These are phyloP conservation scores for Alternaria brassicae DNA, from an alignment of 2,329 filamentous ascomycete species.

Conservation along the genomic window DNA sequence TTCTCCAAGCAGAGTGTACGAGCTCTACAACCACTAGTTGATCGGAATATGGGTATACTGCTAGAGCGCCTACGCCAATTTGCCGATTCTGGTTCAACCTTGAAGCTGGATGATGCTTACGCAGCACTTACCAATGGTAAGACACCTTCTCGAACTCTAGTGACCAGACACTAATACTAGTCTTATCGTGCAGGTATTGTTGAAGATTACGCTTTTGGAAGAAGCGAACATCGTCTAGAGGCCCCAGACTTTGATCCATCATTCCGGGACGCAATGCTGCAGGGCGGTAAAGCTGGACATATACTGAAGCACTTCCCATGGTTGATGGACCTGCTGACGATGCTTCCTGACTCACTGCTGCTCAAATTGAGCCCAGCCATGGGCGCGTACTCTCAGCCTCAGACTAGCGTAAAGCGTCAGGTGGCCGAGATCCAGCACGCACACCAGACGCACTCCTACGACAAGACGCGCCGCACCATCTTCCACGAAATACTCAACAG, in stretches of 20 bases:
- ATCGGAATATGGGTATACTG: neutral
- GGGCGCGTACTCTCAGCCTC: constrained; percentile 8
- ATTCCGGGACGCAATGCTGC: neutral
- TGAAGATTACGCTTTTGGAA: neutral
- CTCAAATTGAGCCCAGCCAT: constrained; percentile 3
- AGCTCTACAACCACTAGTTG: neutral
- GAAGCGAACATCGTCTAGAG: constrained; percentile 1
- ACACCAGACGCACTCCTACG: constrained; percentile 3
- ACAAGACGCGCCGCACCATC: constrained; percentile 4
- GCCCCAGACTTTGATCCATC: neutral
- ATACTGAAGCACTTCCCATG: constrained; percentile 2
- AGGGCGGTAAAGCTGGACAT: constrained; percentile 1
- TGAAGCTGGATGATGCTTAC: constrained; percentile 7
- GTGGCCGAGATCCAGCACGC: constrained; percentile 6
- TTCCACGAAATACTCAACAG: neutral
- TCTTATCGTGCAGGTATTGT: neutral
- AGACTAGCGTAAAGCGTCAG: constrained; percentile 2
- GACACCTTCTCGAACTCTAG: neutral
- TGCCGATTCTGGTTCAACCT: constrained; percentile 1
- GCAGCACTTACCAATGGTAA: neutral
- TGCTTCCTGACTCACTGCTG: neutral
- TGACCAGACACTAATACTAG: neutral
- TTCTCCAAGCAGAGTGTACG: constrained; percentile 26
- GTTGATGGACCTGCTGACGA: constrained; percentile 1
- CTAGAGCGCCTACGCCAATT: neutral